phyloP scores from a whole-genome alignment of 2,329 filamentous ascomycete species.

The Alternaria conjuncta region DNA sequence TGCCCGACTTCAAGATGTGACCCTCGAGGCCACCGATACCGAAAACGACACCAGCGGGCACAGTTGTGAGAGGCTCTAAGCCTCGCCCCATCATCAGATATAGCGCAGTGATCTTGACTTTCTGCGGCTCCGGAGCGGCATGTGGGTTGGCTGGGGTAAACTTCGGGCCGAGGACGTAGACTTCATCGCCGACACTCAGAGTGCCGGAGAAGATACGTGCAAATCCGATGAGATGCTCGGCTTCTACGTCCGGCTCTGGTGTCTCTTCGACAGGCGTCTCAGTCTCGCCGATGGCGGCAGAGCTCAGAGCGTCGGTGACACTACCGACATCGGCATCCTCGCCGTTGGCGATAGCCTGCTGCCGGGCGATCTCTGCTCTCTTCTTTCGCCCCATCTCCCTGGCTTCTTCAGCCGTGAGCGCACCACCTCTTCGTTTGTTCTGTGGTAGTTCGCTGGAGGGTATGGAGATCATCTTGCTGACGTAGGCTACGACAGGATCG shows the following conservation, averaged over 20 bases:
- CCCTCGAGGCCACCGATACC: slow-evolving; percentile 92
- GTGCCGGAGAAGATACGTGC: slow-evolving; percentile 92
- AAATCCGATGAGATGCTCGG: slow-evolving; percentile 92
- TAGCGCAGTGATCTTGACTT: slow-evolving; percentile 82
- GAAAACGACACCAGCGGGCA: slow-evolving; percentile 93
- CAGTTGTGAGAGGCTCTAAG: slow-evolving; percentile 79
- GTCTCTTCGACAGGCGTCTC: slow-evolving; percentile 41
- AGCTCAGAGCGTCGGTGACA: slow-evolving; percentile 66
- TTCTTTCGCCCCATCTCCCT: slow-evolving; percentile 86
- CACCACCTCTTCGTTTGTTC: slow-evolving; percentile 73
- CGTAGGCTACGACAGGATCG: slow-evolving; percentile 87
- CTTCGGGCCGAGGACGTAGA: slow-evolving; percentile 92
- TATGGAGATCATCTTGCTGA: slow-evolving; percentile 98
- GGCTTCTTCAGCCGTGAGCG: slow-evolving; percentile 87
- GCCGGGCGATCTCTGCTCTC: slow-evolving; percentile 82
- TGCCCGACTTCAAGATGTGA: slow-evolving; percentile 94
- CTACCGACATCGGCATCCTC: slow-evolving; percentile 57
- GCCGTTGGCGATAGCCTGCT: slow-evolving; percentile 65
- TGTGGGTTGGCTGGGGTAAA: slow-evolving; percentile 83
- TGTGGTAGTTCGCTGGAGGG: slow-evolving; percentile 90
- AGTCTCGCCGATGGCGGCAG: slow-evolving; percentile 59
- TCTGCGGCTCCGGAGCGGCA: slow-evolving; percentile 74
- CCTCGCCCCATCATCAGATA: slow-evolving; percentile 96
- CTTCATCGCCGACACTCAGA: slow-evolving; percentile 83
- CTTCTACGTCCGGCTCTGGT: slow-evolving; percentile 68